Base-by-base conservation (phyloP, 352 stramenopile species). In the Stramenopiles sp. region DNA sequence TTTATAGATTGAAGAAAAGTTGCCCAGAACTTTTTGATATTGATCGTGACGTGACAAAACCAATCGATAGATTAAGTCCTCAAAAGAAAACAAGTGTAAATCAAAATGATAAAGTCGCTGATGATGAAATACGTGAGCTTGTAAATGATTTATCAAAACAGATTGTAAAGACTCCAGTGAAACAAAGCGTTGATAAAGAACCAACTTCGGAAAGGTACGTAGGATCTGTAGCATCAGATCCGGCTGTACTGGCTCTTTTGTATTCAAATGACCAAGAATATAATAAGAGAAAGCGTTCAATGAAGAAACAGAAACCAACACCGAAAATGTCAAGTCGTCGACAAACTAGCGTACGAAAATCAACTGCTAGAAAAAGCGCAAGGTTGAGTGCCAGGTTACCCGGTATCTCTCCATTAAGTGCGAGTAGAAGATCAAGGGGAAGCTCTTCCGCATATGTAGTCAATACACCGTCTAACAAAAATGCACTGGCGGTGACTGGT, bases 1-100 rank as follows among this genome's bases (percentile, higher is more conserved):
- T 33, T 76, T 76, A 76, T 76, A 4, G 65, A 1, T 13, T 76
- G 65, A 76, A 76, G 13, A 76, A 76, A 76, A 76, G 65, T 33
- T 76, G 30, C 13, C 65, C 65, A 13, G 65, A 76, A 33, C 65
- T 76, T 4, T 76, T 76, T 33, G 65, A 76, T 76, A 76, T 76
- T 76, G 65, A 76, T 33, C 30, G 30, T 7, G 65, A 76, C 31
- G 31, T 76, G 4, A 33, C 30, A 13, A 4, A 76, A 33, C 65
- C 65, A 33, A 76, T 76, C 65, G 65, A 31, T 1, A 33, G 30
- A 31, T 20, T 76, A 76, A 76, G 38, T 13, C 38, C 38, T 53
- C 4, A 53, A 53, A 53, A 53, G 38, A 13, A 4, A 13, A 53
- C n/a, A 53, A 53, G 38, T 53, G 38, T 13, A 53, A 53, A 13